Base-by-base conservation (phyloP, 257 asterid species). In the Solanum rostratum region DNA sequence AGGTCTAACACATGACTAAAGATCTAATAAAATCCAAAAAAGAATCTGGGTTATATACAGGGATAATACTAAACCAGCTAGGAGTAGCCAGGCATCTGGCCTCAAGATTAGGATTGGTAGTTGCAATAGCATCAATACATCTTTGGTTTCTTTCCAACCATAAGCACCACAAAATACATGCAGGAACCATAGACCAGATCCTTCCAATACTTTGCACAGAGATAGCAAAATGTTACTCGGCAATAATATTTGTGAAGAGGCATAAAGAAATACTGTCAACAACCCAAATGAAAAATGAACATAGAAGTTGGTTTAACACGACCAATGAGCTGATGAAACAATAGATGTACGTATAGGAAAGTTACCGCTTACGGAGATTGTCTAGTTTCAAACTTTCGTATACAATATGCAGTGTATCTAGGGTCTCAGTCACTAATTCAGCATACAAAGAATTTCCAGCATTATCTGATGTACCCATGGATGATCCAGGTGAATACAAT, bases 281-380 rank as follows among this genome's bases (percentile, higher is more conserved):
- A 50, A 54, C 45, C 27, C 27, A 50, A n/a, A 78, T 27, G 63
- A 78, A 50, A 49, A 78, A 78, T 78, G 45, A 78, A 78, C 45
- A 50, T 78, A 27, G 43, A 50, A 78, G 27, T 50, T 50, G 63
- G 27, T 27, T 50, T 50, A 50, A 29, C 18, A 78, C 27, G 82
- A 50, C 63, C 60, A 76, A 27, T 27, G 45, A 50, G 82, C 82
- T 78, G 62, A 78, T 49, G 63, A 50, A 78, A 50, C 82, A 78
- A 29, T 50, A 78, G 39, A 55, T 70, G 79, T 76, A 78, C 65
- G 7, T 49, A 84, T 82, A 65, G 80, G 87, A 60, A 68, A 49
- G 60, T 65, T 87, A 97, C 99, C 99, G 88, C 88, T 90, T 97
- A 70, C 98, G 98, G 79, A 95, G 98, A 85, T 90, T 95, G 91